Percentiles rank a stretch among this genome's conserved stretches.
These are phyloP conservation scores for Xylaria castorea DNA, from an alignment of 495 filamentous ascomycete genomes.

Conservation along the genomic window DNA sequence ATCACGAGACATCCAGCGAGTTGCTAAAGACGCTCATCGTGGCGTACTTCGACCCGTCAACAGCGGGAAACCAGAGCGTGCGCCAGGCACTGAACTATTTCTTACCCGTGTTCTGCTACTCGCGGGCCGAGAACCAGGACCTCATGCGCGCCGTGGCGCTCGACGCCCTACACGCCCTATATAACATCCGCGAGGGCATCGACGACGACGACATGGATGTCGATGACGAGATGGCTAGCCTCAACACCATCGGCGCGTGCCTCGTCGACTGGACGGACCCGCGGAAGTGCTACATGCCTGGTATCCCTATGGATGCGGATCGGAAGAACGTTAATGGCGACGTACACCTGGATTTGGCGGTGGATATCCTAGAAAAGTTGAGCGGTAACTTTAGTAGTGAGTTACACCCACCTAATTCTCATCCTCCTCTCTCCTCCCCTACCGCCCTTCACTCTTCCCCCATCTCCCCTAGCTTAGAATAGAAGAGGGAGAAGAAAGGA, in stretches of 20 bases:
- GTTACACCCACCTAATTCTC: constrained; percentile 41
- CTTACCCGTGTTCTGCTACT: constrained; percentile 93
- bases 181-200: constrained; percentile 69
- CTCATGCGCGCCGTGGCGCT: constrained; percentile 76
- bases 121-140: constrained; percentile 75
- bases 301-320: constrained; percentile 63
- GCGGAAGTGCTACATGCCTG: constrained; percentile 78
- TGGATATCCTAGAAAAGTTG: constrained; percentile 65
- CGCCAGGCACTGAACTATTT: constrained; percentile 93
- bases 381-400: constrained; percentile 64
- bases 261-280: constrained; percentile 97
- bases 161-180: constrained; percentile 69
- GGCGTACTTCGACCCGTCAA: constrained; percentile 90
- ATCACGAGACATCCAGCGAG: constrained; percentile 63
- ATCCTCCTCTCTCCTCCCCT: constrained; percentile 16
- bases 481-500: constrained; percentile 32
- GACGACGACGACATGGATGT: constrained; percentile 83
- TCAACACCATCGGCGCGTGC: constrained; percentile 76
- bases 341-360: constrained; percentile 72
- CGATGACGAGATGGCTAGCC: constrained; percentile 79
- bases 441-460: neutral
- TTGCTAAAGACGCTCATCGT: constrained; percentile 83
- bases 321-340: constrained; percentile 68
- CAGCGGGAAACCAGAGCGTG: constrained; percentile 81
- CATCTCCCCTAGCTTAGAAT: neutral